phyloP scores from a whole-genome alignment of 345 rosid species.

The Chamaenerion angustifolium region DNA sequence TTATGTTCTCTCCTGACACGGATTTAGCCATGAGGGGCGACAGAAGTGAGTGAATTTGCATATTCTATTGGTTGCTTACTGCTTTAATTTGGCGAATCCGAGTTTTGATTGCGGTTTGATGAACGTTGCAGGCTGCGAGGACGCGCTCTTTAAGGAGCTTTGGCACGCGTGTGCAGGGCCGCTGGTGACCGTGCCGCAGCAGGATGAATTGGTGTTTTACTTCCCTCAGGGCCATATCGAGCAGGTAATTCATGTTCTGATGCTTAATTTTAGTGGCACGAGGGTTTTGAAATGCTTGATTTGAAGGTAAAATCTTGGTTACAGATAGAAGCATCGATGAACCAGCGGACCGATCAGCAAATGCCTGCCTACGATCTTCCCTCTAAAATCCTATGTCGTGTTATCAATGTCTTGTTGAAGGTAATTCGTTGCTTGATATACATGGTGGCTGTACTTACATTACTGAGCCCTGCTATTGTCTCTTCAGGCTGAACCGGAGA shows the following conservation, averaged over 20 bases:
- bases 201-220: conserved; percentile 31
- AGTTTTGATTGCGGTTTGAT: neutral
- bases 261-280: neutral
- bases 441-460: neutral
- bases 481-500: conserved; percentile 41
- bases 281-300: neutral
- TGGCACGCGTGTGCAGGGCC: conserved; percentile 63
- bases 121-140: conserved; percentile 16
- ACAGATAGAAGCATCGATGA: conserved; percentile 40
- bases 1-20: neutral
- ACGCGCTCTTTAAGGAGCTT: conserved; percentile 32
- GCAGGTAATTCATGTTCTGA: conserved; percentile 21
- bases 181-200: conserved; percentile 35
- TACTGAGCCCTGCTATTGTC: neutral
- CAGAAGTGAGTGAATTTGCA: neutral
- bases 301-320: neutral
- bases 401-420: conserved; percentile 27
- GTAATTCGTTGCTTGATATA: conserved; percentile 7
- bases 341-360: conserved; percentile 28
- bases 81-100: neutral
- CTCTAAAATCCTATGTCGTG: conserved; percentile 32
- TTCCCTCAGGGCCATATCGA: conserved; percentile 58
- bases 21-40: neutral
- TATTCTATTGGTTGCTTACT: neutral
- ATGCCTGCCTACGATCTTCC: conserved; percentile 34